Base-by-base conservation (phyloP, 805 yeast species). In the Pichia exigua region DNA sequence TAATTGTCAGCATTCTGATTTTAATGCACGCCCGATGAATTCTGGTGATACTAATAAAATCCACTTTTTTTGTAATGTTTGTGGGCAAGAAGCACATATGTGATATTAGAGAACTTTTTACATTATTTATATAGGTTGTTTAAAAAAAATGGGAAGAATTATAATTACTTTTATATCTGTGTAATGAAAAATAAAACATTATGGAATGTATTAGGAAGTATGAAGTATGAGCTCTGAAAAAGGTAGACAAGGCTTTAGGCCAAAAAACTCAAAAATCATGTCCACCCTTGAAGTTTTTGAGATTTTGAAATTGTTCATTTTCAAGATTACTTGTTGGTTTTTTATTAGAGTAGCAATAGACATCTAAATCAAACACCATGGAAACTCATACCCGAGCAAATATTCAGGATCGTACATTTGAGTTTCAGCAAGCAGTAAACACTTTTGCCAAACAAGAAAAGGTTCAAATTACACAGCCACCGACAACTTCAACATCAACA, bases 391-490 rank as follows among this genome's bases (percentile, higher is more conserved):
- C 67, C 45, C 63, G 72, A 45, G 62, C 56, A 11, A 64, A 61
- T 35, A 73, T 82, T 42, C 92, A 86, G 64, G 95, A 92, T 69
- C 76, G 99, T 59, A 92, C 98, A 10, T 75, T 80, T 55, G 98
- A 92, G 74, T 92, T 92, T 72, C 92, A 90, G 59, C 91, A 90
- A 63, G 89, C 96, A 64, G 97, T 92, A 30, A 70, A 81, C 45
- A 80, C 91, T 2, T 83, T 84, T 66, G 82, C 83, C 63, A 81
- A 80, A 59, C 78, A 56, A 13, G 49, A 78, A n/a, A 35, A 35
- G 4, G 20, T 35, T 35, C 39, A 35, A n/a, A 3, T 35, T 35
- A n/a, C 11, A 35, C 39, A 35, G 12, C 20, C 17, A 35, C 39
- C 39, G n/a, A 35, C 10, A n/a, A 7, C 39, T 9, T 35, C 39